Evolutionary conservation across 345 rosid genomes (phyloP), one percentile per base, ranked within the genome.

Genomic region (Rubroshorea leprosula): DNA sequence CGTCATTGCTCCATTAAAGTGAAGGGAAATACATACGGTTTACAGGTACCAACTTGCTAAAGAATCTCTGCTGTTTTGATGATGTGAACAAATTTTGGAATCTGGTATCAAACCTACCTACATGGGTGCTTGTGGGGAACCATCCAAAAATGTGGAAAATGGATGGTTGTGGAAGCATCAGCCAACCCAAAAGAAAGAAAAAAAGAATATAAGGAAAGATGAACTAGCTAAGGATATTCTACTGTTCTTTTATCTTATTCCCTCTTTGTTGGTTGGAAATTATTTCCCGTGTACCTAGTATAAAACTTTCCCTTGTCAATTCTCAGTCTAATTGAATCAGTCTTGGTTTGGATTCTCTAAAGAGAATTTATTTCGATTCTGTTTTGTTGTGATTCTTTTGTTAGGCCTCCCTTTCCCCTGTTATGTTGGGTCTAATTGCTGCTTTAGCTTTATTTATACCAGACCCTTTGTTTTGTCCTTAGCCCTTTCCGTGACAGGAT

Each of bases 1-100:
- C 50, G 55, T 54, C 67, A 68, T 64, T 45, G 47, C 56, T 50
- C 45, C 51, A 35, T 55, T 45, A 45, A 43, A 63, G 51, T 46
- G 21, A 18, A 5, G 53, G 53, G 39, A 25, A 62, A 51, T 7
- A 27, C 8, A 27, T 16, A 44, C 63, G 27, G 58, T 31, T 59
- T 0, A 48, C 10, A 46, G 39, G 19, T 14, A 3, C 11, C 51
- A 46, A 47, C 18, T 23, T 49, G 63, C 48, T 17, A 24, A 27
- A 24, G 66, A 67, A 58, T 63, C 63, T 12, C 55, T 55, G 8
- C 24, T 27, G 8, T 27, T 27, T 24, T 68, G 26, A 44, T n/a
- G n/a, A 23, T 64, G n/a, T 50, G 62, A 29, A 1, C 55, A 16
- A n/a, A 43, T 35, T n/a, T 27, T 8, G 63, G 76, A 72, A 68